Conservation (phyloP, 495 filamentous ascomycete genomes). For the Penicillium roqueforti region DNA sequence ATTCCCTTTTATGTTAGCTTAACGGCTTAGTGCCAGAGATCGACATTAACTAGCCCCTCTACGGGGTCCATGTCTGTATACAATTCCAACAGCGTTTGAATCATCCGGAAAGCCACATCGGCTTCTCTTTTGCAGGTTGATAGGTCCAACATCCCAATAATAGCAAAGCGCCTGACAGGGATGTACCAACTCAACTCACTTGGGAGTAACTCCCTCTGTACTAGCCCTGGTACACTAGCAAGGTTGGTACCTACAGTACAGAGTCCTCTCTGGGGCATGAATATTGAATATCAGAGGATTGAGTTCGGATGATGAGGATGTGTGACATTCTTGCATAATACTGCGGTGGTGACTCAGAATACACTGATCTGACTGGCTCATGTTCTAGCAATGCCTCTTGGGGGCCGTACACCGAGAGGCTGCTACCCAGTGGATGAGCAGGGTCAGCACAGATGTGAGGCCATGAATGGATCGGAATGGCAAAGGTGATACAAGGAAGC, state of each 20-base stretch:
- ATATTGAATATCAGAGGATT: not conserved
- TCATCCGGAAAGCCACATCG: not conserved
- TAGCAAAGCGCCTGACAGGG: not conserved
- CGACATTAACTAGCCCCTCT: not conserved
- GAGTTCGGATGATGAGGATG: conserved; percentile 4
- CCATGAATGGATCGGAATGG: not conserved
- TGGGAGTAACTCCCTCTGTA: not conserved
- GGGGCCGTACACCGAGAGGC: not conserved
- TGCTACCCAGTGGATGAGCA: not conserved
- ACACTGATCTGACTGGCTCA: conserved; percentile 2
- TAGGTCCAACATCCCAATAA: not conserved
- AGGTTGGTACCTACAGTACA: not conserved
- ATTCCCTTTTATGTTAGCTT: not conserved
- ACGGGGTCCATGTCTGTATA: not conserved
- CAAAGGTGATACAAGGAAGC: not conserved
- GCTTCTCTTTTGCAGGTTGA: not conserved
- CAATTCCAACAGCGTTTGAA: not conserved
- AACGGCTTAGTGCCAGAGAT: not conserved
- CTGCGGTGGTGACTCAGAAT: not conserved
- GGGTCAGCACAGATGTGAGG: not conserved
- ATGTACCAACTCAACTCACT: not conserved
- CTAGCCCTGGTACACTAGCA: not conserved
- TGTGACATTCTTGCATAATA: conserved; percentile 2
- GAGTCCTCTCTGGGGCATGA: not conserved
- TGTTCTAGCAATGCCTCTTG: not conserved